Base-by-base conservation (phyloP, 2,329 filamentous ascomycete genomes). In the Cladosporium sp. region DNA sequence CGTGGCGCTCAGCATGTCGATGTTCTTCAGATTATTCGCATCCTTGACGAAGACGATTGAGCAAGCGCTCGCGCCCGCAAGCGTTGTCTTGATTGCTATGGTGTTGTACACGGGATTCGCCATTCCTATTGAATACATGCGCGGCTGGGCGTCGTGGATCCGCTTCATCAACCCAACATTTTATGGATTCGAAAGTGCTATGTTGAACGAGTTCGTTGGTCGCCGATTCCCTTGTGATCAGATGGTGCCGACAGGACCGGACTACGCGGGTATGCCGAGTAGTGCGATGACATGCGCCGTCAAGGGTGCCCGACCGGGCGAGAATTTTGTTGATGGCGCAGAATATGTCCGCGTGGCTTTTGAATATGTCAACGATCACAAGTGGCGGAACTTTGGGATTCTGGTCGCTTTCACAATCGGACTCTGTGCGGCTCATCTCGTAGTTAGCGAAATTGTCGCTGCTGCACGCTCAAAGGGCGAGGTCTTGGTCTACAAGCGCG, bases 141-240 rank as follows among this genome's bases (percentile, higher is more conserved):
- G 88, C 6, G 82, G 77, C 1, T 96, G 91, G 90, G 87, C 87
- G 64, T 55, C 52, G 1, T 87, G 80, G 84, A 60, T 83, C 95
- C 91, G 91, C 83, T 95, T 60, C 88, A 15, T 53, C 15, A 86
- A 94, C 60, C 89, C 90, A 4, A 34, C 61, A 1, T 48, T 36
- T 12, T 65, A 63, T 40, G 59, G 50, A 1, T 62, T 64, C 53
- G 63, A 65, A 24, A 56, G 15, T 9, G 25, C 67, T 8, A 65
- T 80, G 37, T 70, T 76, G 17, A 81, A 80, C 57, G 78, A 80
- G 65, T 86, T 88, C 61, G 80, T 83, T 58, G 78, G 78, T 2
- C 79, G 76, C 1, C 64, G 76, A 0, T 85, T 83, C 48, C 68
- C 71, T 1, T 89, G 87, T 60, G 77, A 80, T 3, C 24, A 53